Conservation (phyloP, 495 filamentous ascomycete species). For the Lentithecium fluviatile region DNA sequence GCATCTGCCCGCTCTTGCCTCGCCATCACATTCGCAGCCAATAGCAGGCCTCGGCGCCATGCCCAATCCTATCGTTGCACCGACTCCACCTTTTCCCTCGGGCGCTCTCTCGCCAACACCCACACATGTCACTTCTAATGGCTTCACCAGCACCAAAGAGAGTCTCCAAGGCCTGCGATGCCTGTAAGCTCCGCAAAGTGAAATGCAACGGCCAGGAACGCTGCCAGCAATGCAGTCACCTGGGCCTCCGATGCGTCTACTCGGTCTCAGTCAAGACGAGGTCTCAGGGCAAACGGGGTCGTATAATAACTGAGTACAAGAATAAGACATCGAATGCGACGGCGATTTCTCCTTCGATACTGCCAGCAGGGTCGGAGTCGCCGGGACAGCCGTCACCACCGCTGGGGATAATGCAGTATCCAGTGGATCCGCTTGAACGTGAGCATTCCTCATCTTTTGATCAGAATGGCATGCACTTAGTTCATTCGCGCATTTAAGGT, state of each 20-base stretch:
- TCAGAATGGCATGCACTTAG: too few relatives aligned
- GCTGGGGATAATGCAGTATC: background rate
- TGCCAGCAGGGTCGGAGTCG: constrained; percentile 1
- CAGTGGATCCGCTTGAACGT: background rate
- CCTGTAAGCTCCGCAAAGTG: constrained; percentile 32
- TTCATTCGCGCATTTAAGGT: too few relatives aligned
- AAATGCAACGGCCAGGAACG: constrained; percentile 31
- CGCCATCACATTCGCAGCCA: too few relatives aligned
- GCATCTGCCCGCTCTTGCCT: too few relatives aligned
- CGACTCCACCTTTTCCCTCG: too few relatives aligned
- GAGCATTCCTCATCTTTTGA: too few relatives aligned
- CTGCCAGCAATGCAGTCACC: constrained; percentile 33
- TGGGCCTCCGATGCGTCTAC: constrained; percentile 31
- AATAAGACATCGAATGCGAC: constrained; percentile 5
- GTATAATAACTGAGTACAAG: constrained; percentile 28
- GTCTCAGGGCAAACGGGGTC: constrained; percentile 16
- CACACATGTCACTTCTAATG: too few relatives aligned
- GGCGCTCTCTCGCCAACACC: too few relatives aligned
- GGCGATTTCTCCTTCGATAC: background rate
- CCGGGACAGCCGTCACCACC: too few relatives aligned
- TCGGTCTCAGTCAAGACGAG: constrained; percentile 5
- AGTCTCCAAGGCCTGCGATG: constrained; percentile 30
- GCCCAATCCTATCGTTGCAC: too few relatives aligned
- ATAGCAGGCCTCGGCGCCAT: too few relatives aligned
- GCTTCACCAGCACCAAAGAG: constrained; percentile 4